A percentile compares a stretch with the other conserved stretches of the same genome.
Conservation (phyloP, 176 grass and related monocot genomes). For the Avena atlantica region DNA sequence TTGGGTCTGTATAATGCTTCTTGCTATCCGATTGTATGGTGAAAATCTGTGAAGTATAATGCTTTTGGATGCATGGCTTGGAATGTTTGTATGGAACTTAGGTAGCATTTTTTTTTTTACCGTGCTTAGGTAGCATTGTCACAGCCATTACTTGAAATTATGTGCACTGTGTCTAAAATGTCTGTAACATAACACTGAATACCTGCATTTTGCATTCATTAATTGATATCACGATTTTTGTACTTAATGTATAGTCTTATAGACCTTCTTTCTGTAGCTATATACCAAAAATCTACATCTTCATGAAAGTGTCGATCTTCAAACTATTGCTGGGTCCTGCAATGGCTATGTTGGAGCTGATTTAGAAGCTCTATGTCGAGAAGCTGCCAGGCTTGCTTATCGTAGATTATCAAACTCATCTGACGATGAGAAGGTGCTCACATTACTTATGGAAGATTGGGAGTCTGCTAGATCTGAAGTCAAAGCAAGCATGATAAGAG, state of each 20-base stretch:
- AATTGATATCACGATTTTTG: neutral
- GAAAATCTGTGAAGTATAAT: neutral
- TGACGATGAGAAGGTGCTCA: conserved; percentile 38
- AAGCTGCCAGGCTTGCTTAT: conserved; percentile 72
- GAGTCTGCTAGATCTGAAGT: conserved; percentile 68
- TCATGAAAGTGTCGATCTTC: conserved; percentile 78
- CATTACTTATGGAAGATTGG: conserved; percentile 73
- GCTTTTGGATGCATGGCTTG: neutral
- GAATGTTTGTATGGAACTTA: conserved; percentile 18
- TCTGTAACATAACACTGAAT: neutral
- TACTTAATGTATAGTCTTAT: conserved; percentile 5
- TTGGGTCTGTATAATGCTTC: neutral
- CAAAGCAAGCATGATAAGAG: conserved; percentile 80
- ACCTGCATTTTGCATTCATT: neutral
- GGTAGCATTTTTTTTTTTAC: too few relatives aligned
- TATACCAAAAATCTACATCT: conserved; percentile 72
- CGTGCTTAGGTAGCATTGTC: too few relatives aligned
- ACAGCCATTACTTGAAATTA: too few relatives aligned
- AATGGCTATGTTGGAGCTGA: conserved; percentile 96
- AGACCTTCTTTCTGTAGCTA: conserved; percentile 58
- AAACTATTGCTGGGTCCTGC: conserved; percentile 70
- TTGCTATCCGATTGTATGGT: neutral
- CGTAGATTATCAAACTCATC: conserved; percentile 52
- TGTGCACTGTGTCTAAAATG: neutral
- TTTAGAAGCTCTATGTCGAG: conserved; percentile 74